phyloP scores from a whole-genome alignment of 352 stramenopile species.

The Pythium rhizo-oryzae region DNA sequence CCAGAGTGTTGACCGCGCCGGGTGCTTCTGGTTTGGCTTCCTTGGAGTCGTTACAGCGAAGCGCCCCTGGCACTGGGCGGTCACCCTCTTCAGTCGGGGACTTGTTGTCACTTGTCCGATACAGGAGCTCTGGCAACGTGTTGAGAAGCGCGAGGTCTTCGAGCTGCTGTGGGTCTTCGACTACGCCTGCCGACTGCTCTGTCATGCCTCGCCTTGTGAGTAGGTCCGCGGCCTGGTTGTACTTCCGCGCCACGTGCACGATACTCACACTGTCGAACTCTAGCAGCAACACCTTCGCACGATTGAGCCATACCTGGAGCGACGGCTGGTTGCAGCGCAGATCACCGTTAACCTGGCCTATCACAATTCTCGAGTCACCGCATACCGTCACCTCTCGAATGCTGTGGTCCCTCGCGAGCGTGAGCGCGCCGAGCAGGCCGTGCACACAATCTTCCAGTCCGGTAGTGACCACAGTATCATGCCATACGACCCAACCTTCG shows the following conservation, averaged over 20 bases:
- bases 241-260: constrained; percentile 3
- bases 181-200: neutral
- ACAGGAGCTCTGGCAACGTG: no score
- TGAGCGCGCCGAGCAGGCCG: neutral
- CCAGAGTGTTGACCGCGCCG: no score
- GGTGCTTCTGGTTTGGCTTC: no score
- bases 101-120: no score
- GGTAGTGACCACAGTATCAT: neutral
- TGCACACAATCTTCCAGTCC: neutral
- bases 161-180: neutral
- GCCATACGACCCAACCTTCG: neutral
- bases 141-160: no score
- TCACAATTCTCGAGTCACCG: constrained; percentile 13
- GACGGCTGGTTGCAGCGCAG: constrained; percentile 7
- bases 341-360: constrained; percentile 14
- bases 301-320: constrained; percentile 6
- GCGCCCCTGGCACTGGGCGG: no score
- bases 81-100: no score
- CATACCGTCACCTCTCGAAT: neutral
- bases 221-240: constrained; percentile 7
- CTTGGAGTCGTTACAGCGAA: no score
- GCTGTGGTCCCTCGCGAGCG: neutral
- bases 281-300: neutral
- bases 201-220: constrained; percentile 1
- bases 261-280: neutral